phyloP scores from a whole-genome alignment of 2,329 filamentous ascomycete species.

The Beauveria australis region DNA sequence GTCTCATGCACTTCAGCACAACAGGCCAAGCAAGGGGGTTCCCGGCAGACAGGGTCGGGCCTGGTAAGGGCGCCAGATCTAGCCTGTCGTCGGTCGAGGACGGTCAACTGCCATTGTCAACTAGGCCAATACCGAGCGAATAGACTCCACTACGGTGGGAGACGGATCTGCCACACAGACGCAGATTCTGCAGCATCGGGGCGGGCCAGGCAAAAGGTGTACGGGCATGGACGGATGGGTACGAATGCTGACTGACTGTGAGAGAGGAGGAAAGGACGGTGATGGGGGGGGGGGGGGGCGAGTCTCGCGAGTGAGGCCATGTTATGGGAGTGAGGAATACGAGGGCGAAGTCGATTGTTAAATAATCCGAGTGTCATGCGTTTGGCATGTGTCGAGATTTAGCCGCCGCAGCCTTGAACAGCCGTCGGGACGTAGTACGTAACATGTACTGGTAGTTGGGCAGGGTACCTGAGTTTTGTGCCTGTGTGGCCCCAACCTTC shows the following conservation, averaged over 20 bases:
- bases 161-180: constrained; percentile 1
- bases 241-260: too few species aligned
- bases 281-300: too few species aligned
- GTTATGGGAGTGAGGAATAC: too few species aligned
- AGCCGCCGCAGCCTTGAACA: too few species aligned
- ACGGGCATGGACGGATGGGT: too few species aligned
- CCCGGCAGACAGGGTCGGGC: not conserved
- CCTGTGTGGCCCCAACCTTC: too few species aligned
- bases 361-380: too few species aligned
- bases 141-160: not conserved
- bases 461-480: not conserved
- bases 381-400: too few species aligned
- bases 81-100: not conserved
- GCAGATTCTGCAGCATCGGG: not conserved
- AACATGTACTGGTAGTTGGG: not conserved
- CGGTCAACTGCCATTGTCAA: not conserved
- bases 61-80: not conserved
- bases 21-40: not conserved
- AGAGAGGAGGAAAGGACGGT: too few species aligned
- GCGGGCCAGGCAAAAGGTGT: not conserved
- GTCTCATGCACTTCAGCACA: constrained; percentile 1
- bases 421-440: too few species aligned
- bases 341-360: too few species aligned
- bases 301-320: too few species aligned
- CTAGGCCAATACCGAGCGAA: not conserved